Percentiles rank a stretch among this genome's conserved stretches.
Conservation (phyloP, 2,329 filamentous ascomycete genomes). For the Curvularia sp. region DNA sequence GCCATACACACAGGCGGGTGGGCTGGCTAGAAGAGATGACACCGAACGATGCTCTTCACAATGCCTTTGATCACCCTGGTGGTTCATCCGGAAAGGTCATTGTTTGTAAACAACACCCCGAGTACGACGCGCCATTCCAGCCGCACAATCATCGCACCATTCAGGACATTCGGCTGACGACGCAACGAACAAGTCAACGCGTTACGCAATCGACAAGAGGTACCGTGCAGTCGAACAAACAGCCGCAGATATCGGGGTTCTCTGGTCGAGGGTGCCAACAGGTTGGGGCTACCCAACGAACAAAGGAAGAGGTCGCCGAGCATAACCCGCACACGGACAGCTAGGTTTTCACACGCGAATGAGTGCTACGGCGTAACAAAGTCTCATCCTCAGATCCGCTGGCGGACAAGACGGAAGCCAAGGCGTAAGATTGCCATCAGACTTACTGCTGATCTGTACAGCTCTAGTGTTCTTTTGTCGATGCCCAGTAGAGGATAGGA, state of each 20-base stretch:
- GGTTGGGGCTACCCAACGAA: background rate
- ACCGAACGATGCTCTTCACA: background rate
- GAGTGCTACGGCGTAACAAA: background rate
- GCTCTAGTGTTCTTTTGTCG: background rate
- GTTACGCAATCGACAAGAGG: background rate
- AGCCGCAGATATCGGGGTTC: background rate
- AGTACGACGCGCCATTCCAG: background rate
- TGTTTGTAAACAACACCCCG: background rate
- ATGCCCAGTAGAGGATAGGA: background rate
- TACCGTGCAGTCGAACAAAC: background rate
- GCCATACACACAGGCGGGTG: slow-evolving; percentile 1
- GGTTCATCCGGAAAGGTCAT: background rate
- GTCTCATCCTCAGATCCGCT: background rate
- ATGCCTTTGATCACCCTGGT: background rate
- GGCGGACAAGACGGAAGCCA: too few species aligned
- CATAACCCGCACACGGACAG: background rate
- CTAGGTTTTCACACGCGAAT: background rate
- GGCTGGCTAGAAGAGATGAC: background rate
- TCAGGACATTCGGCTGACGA: background rate
- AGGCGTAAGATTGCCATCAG: background rate
- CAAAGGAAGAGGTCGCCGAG: background rate
- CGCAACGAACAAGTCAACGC: background rate
- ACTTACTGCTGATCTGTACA: background rate
- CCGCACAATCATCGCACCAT: background rate
- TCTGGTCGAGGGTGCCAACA: background rate